These are phyloP conservation scores for Russula ochroleuca DNA, from an alignment of 768 basidiomycete genomes.

Conservation along the genomic window DNA sequence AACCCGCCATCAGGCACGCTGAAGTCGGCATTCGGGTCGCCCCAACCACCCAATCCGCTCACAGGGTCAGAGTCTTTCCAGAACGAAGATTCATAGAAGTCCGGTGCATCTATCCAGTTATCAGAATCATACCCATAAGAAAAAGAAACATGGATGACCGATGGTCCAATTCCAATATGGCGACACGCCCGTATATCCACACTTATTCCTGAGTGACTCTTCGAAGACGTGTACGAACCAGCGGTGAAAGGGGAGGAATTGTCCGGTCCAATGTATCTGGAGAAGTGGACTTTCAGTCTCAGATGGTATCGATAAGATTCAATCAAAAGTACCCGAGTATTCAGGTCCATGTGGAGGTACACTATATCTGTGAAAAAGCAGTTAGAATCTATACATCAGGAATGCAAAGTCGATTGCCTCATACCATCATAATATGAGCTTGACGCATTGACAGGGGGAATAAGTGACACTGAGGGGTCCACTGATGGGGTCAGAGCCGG, in stretches of 20 bases:
- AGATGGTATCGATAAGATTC: not conserved
- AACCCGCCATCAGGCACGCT: constrained; percentile 34
- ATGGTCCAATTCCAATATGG: constrained; percentile 35
- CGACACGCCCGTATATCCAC: constrained; percentile 29
- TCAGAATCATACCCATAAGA: not conserved
- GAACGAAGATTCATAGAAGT: constrained; percentile 29
- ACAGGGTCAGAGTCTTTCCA: constrained; percentile 29
- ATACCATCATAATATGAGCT: no score
- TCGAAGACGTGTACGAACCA: constrained; percentile 30
- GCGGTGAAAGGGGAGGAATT: constrained; percentile 34
- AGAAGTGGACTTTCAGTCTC: not conserved
- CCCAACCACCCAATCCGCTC: constrained; percentile 34
- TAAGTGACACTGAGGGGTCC: no score
- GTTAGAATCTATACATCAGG: no score
- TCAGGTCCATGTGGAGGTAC: constrained; percentile 33
- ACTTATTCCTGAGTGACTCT: constrained; percentile 28
- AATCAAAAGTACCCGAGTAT: constrained; percentile 23
- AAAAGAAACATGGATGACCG: constrained; percentile 14
- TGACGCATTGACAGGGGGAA: no score
- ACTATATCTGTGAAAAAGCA: constrained; percentile 24
- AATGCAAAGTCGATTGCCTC: no score
- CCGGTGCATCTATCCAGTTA: constrained; percentile 24
- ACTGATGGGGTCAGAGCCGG: no score
- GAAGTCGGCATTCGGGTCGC: constrained; percentile 28
- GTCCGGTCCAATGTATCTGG: constrained; percentile 30